Conservation (phyloP, 2,329 filamentous ascomycete species). For the Botryotinia globosa region DNA sequence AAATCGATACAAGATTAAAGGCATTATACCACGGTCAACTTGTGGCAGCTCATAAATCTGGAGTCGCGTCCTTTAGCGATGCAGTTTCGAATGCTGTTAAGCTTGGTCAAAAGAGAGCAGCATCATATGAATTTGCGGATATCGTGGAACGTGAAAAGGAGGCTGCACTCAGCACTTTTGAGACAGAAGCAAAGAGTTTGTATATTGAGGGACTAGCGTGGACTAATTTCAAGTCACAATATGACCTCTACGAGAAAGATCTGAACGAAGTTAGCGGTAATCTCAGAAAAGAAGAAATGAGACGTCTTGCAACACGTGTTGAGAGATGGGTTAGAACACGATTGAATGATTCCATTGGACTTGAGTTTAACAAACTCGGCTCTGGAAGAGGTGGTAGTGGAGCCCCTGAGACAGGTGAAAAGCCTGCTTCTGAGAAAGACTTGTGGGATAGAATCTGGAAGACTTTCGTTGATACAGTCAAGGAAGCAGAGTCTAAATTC, state of each 20-base stretch:
- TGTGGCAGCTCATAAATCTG: slow-evolving; percentile 81
- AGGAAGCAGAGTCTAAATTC: slow-evolving; percentile 82
- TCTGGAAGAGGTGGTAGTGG: slow-evolving; percentile 80
- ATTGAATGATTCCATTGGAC: slow-evolving; percentile 79
- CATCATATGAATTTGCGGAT: slow-evolving; percentile 88
- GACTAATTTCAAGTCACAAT: slow-evolving; percentile 83
- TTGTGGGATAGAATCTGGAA: slow-evolving; percentile 96
- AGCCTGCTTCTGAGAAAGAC: slow-evolving; percentile 71
- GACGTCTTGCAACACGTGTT: slow-evolving; percentile 81
- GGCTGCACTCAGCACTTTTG: slow-evolving; percentile 71
- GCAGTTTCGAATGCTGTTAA: slow-evolving; percentile 87
- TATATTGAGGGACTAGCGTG: slow-evolving; percentile 77
- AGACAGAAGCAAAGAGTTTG: slow-evolving; percentile 69
- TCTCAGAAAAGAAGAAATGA: slow-evolving; percentile 93
- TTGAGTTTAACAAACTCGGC: slow-evolving; percentile 95
- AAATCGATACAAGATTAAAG: slow-evolving; percentile 87
- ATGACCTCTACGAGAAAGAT: slow-evolving; percentile 80
- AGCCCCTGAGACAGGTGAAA: slow-evolving; percentile 74
- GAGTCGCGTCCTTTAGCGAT: slow-evolving; percentile 80
- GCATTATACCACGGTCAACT: slow-evolving; percentile 86
- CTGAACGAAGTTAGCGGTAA: slow-evolving; percentile 82
- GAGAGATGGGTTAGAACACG: slow-evolving; percentile 92
- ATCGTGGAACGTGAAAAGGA: slow-evolving; percentile 84
- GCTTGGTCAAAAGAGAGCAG: slow-evolving; percentile 85
- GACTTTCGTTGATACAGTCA: slow-evolving; percentile 77